Base-by-base conservation (phyloP, 345 rosid genomes). In the Ailanthus altissimus region DNA sequence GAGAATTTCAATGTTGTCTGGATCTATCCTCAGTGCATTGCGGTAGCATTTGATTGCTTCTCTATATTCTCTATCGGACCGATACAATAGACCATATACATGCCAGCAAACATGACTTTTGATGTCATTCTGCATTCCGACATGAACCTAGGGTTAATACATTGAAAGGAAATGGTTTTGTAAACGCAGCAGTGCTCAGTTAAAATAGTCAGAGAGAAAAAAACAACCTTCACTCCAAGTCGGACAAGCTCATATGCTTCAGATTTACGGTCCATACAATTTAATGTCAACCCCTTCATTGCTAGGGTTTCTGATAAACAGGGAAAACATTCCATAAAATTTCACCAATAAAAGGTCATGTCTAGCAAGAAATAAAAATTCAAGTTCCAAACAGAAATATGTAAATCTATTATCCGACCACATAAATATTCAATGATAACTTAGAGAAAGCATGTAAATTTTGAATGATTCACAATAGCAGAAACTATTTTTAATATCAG, bases 41-140 rank as follows among this genome's bases (percentile, higher is more conserved):
- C 98, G 88, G 79, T 94, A 97, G 89, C 98, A 92, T 81, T 97
- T 97, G 83, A 97, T 97, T 77, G 99, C 99, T 81, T 97, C 99
- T 80, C 98, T 91, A 65, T 97, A 97, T 80, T 94, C 99, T 89
- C 99, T 88, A 81, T 97, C 99, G 36, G 99, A 97, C 16, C 99
- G 98, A 82, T 92, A 94, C 67, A 94, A 90, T 70, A 94, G 98
- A 80, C 99, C 99, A 87, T 89, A 90, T 47, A 94, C 99, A 85
- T 97, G 99, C 99, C 99, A 97, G 88, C 99, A 97, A 81, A 94
- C 99, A 86, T 97, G 99, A 85, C 99, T 97, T 85, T 92, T 94
- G 68, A 97, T 87, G 78, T 97, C 99, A 91, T 94, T 94, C 99
- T 97, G 93, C 90, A 88, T 46, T 36, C 80, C 73, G 60, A 78